Conservation (phyloP, 2,329 filamentous ascomycete species). For the Phaeophleospora eucalypticola region DNA sequence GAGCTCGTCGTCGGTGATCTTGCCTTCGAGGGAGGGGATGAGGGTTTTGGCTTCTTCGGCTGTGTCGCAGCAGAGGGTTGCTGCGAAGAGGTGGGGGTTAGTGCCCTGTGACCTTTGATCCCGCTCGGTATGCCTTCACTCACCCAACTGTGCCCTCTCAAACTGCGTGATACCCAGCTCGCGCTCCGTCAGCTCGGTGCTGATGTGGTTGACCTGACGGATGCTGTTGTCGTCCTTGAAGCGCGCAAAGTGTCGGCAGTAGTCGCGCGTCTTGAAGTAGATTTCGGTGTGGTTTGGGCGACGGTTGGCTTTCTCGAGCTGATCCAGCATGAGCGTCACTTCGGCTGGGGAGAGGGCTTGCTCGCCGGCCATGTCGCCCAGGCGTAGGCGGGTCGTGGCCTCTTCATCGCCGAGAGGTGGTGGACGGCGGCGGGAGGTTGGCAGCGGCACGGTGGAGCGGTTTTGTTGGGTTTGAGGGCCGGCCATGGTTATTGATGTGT, state of each 20-base stretch:
- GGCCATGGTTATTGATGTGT: constrained; percentile 25
- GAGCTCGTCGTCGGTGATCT: constrained; percentile 85
- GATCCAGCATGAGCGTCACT: constrained; percentile 85
- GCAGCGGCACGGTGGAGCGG: constrained; percentile 15
- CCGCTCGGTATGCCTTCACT: constrained; percentile 30
- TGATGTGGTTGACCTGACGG: constrained; percentile 60
- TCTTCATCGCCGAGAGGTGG: constrained; percentile 77
- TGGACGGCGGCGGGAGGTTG: constrained; percentile 58
- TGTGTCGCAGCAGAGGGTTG: constrained; percentile 84
- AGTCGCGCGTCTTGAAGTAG: constrained; percentile 60
- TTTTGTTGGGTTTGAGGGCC: constrained; percentile 16
- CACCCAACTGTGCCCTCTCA: constrained; percentile 88
- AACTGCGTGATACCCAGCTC: constrained; percentile 59
- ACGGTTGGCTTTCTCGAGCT: constrained; percentile 57
- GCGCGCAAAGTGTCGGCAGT: constrained; percentile 88
- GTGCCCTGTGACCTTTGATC: too few relatives aligned
- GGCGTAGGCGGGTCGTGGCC: constrained; percentile 71
- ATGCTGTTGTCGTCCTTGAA: constrained; percentile 97
- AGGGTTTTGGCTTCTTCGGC: constrained; percentile 95
- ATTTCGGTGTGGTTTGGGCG: constrained; percentile 49
- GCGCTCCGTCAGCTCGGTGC: constrained; percentile 53
- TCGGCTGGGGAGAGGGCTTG: constrained; percentile 90
- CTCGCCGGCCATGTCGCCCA: constrained; percentile 90
- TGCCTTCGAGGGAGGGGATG: constrained; percentile 82
- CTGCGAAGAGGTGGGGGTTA: too few relatives aligned